Evolutionary conservation across 2,329 filamentous ascomycete species (phyloP).

Genomic region (Xylaria sp.): DNA sequence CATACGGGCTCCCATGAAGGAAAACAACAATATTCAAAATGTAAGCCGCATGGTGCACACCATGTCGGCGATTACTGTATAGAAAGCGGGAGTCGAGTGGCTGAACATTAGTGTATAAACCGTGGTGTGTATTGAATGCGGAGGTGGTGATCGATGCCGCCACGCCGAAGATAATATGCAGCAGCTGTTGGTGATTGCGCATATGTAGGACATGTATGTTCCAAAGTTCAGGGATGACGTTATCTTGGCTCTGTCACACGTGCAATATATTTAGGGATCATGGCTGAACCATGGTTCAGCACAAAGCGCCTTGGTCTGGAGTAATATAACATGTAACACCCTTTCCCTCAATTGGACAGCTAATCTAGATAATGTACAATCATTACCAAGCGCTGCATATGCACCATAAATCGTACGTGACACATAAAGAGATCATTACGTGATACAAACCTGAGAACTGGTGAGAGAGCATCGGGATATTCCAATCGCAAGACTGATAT

Average conservation of each 20-base stretch:
- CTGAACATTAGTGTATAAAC: neutral
- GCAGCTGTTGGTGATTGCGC: conserved; percentile 28
- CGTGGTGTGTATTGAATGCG: neutral
- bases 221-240: conserved; percentile 14
- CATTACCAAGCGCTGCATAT: neutral
- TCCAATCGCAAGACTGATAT: neutral
- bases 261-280: conserved; percentile 1
- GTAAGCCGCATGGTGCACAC: conserved; percentile 1
- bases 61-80: neutral
- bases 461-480: neutral
- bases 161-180: conserved; percentile 8
- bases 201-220: conserved; percentile 24
- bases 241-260: conserved; percentile 14
- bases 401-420: neutral
- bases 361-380: conserved; percentile 10
- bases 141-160: neutral
- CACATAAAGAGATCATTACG: neutral
- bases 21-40: neutral
- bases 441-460: neutral
- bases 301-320: neutral
- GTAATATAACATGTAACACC: conserved; percentile 6
- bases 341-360: conserved; percentile 9
- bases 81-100: neutral
- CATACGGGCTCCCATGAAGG: neutral
- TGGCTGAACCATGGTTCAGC: conserved; percentile 23